phyloP scores from a whole-genome alignment of 495 filamentous ascomycete genomes.

The Aspergillus taichungensis region DNA sequence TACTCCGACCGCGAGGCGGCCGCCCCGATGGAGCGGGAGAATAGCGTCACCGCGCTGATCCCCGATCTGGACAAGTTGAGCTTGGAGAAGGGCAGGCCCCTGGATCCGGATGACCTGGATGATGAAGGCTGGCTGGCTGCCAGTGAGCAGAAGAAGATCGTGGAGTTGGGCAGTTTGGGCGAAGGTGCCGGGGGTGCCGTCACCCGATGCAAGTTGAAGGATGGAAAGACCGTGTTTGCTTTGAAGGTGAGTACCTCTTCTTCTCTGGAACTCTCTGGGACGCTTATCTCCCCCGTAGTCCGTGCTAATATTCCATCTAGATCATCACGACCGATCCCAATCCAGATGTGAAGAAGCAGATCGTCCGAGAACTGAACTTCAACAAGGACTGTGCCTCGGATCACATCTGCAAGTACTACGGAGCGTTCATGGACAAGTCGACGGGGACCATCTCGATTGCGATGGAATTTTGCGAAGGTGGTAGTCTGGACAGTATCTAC shows the following conservation, averaged over 20 bases:
- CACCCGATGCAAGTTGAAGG: constrained; percentile 78
- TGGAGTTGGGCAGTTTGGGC: constrained; percentile 81
- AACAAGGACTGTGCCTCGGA: constrained; percentile 93
- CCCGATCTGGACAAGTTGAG: constrained; percentile 67
- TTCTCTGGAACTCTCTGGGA: not conserved
- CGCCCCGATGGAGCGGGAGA: constrained; percentile 65
- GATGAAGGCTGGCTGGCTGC: constrained; percentile 93
- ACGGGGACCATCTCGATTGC: constrained; percentile 94
- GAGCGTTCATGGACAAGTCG: constrained; percentile 87
- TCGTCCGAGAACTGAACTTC: constrained; percentile 88
- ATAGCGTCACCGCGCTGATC: constrained; percentile 54
- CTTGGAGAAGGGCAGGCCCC: constrained; percentile 65
- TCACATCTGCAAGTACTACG: constrained; percentile 95
- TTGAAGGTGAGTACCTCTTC: constrained; percentile 88
- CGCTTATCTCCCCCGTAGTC: constrained; percentile 1
- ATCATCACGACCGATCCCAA: constrained; percentile 97
- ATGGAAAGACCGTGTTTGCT: constrained; percentile 89
- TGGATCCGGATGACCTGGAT: constrained; percentile 90
- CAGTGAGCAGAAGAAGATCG: constrained; percentile 75
- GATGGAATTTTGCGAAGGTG: constrained; percentile 98
- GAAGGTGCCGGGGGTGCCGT: constrained; percentile 96
- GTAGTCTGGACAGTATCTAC: constrained; percentile 91
- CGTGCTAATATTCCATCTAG: constrained; percentile 36
- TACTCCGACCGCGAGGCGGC: constrained; percentile 66
- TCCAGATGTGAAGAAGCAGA: constrained; percentile 95